Base-by-base conservation (phyloP, 2,329 filamentous ascomycete species). In the Hypomyces rosellus region DNA sequence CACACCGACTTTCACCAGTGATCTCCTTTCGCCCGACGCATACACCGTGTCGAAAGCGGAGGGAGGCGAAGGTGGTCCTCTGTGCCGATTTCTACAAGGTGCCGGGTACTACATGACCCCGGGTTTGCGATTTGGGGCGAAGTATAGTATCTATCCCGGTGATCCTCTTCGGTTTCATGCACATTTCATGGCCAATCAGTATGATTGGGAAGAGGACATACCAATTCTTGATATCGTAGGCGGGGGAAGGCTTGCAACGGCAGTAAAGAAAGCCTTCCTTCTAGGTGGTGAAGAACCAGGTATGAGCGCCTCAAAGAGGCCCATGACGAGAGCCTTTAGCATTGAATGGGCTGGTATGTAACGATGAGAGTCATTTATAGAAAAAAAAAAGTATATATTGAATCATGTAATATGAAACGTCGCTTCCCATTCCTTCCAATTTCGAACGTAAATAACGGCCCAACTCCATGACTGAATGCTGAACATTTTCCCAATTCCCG, bases 301-400 rank as follows among this genome's bases (percentile, higher is more conserved):
- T 63, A 12, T 54, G 60, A 22, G 59, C 59, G 8, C 61, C 65
- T 1, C 63, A 61, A 37, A 66, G 72, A 34, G 65, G 63, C 11
- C 58, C 41, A 6, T 64, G 14, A 74, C 92, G 18, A 78, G 88
- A 57, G 81, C 86, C 0, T 96, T 95, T 63, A 91, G 87, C 59
- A 80, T 96, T 48, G 91, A 96, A 70, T 96, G 91, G 92, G 91
- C 88, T 48, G 90, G 88, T 30, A 93, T 96, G 85, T 96, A 78
- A 30, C 13, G 3, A 41, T 16, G 13, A 38, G 36, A 30, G 8
- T 30, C 25, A 39, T 15, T 39, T 8, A 18, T n/a, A 15, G 14
- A 39, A 13, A 18, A 15, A 39, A 79, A 25, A 49, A 37, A 43
- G 37, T 16, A 30, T 46, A 45, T 18, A 50, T 48, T 54, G 46